Percentiles rank a stretch among this genome's conserved stretches.
Evolutionary conservation across 2,329 filamentous ascomycete genomes (phyloP).

Genomic region (Hyphodiscus sp.): DNA sequence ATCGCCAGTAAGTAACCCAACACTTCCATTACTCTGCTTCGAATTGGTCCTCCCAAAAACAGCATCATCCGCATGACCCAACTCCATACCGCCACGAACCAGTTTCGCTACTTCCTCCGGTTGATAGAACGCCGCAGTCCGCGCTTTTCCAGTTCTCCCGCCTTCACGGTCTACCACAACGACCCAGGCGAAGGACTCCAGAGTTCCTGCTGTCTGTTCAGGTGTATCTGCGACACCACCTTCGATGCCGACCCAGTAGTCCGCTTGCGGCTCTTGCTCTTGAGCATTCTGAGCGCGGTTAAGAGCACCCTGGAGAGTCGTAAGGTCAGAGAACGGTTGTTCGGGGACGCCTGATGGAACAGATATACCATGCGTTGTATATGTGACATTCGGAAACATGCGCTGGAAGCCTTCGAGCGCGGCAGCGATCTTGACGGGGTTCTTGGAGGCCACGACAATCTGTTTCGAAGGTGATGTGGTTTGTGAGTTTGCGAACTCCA

Average conservation of each 20-base stretch:
- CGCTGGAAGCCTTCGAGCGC: slow-evolving; percentile 31
- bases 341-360: slow-evolving; percentile 35
- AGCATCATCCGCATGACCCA: slow-evolving; percentile 35
- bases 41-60: slow-evolving; percentile 34
- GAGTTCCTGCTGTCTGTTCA: slow-evolving; percentile 13
- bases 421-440: slow-evolving; percentile 36
- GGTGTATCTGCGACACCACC: slow-evolving; percentile 33
- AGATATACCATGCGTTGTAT: slow-evolving; percentile 26
- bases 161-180: slow-evolving; percentile 29
- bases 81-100: slow-evolving; percentile 33
- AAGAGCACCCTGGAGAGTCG: slow-evolving; percentile 34
- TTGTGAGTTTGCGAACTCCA: background rate
- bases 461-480: background rate
- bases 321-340: slow-evolving; percentile 34
- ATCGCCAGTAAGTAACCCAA: slow-evolving; percentile 35
- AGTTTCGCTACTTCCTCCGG: slow-evolving; percentile 33
- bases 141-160: slow-evolving; percentile 31
- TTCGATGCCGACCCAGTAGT: slow-evolving; percentile 38
- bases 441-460: slow-evolving; percentile 34
- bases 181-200: slow-evolving; percentile 37
- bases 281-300: slow-evolving; percentile 33
- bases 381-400: slow-evolving; percentile 30
- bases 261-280: slow-evolving; percentile 27
- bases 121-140: slow-evolving; percentile 34
- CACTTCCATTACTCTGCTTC: slow-evolving; percentile 35